These are phyloP conservation scores for Venturiaceae sp. DNA, from an alignment of 2,329 filamentous ascomycete species.

Conservation along the genomic window DNA sequence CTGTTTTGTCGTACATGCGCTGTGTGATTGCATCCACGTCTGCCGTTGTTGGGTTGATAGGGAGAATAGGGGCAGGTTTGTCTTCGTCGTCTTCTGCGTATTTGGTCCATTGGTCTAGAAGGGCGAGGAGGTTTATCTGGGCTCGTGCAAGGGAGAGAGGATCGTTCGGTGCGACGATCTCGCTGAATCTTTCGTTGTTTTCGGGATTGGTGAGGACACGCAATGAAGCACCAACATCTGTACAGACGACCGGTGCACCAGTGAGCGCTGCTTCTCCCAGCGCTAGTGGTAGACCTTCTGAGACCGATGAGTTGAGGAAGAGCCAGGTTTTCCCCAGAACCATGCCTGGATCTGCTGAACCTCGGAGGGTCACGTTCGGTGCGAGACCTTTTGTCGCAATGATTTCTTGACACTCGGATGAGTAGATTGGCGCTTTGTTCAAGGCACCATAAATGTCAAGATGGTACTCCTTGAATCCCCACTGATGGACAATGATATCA, in stretches of 20 bases:
- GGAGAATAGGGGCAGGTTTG: conserved; percentile 30
- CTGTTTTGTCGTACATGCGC: conserved; percentile 51
- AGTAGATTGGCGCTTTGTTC: conserved; percentile 52
- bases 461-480: conserved; percentile 55
- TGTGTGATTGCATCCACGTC: conserved; percentile 45
- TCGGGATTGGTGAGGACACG: conserved; percentile 46
- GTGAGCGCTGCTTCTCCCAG: conserved; percentile 49
- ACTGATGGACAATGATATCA: conserved; percentile 56
- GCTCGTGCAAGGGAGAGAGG: conserved; percentile 49
- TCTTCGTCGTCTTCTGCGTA: conserved; percentile 43
- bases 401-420: conserved; percentile 48
- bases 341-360: conserved; percentile 43
- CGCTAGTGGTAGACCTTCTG: conserved; percentile 46
- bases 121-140: conserved; percentile 51
- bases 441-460: conserved; percentile 55
- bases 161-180: conserved; percentile 56
- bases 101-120: conserved; percentile 51
- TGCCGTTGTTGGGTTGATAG: conserved; percentile 36
- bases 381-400: conserved; percentile 46
- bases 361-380: conserved; percentile 40
- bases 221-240: conserved; percentile 46
- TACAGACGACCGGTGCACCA: conserved; percentile 46
- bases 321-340: conserved; percentile 33
- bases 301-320: conserved; percentile 46
- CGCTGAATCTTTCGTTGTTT: conserved; percentile 41